These are phyloP conservation scores for Akanthomyces uredinophilus DNA, from an alignment of 2,329 filamentous ascomycete genomes.

Conservation along the genomic window DNA sequence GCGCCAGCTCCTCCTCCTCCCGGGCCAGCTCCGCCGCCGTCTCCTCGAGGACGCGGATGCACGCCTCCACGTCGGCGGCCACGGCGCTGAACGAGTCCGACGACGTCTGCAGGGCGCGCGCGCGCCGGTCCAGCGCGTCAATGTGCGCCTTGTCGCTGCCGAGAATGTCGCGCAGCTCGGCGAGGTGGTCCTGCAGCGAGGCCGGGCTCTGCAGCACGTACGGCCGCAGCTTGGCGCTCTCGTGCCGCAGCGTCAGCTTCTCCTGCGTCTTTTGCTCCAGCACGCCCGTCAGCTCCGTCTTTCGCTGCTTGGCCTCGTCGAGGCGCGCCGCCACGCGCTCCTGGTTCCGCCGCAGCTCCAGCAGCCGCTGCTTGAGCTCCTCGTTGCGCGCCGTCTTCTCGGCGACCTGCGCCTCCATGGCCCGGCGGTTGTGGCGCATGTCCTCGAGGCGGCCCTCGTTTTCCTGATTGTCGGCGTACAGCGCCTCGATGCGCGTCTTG, in stretches of 20 bases:
- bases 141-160: constrained; percentile 77
- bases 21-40: constrained; percentile 78
- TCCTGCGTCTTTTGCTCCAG: constrained; percentile 68
- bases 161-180: constrained; percentile 75
- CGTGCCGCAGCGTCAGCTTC: constrained; percentile 69
- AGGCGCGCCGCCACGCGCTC: constrained; percentile 77
- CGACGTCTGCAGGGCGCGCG: constrained; percentile 87
- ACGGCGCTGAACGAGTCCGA: constrained; percentile 85
- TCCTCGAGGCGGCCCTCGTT: constrained; percentile 75
- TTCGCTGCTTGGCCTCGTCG: constrained; percentile 77
- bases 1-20: constrained; percentile 83
- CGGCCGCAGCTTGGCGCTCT: constrained; percentile 82
- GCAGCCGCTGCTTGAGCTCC: constrained; percentile 73
- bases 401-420: constrained; percentile 74
- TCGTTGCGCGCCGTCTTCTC: constrained; percentile 85
- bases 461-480: constrained; percentile 82
- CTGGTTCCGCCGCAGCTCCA: constrained; percentile 77
- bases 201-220: constrained; percentile 88
- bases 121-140: constrained; percentile 78
- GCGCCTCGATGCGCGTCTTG: constrained; percentile 79
- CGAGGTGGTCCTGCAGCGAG: constrained; percentile 73
- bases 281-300: constrained; percentile 65
- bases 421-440: constrained; percentile 72
- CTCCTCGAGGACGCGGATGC: constrained; percentile 85
- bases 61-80: constrained; percentile 76